Percentiles rank a stretch among this genome's conserved stretches.
Conservation (phyloP, 2,329 filamentous ascomycete genomes). For the Fusarium dlaminii region DNA sequence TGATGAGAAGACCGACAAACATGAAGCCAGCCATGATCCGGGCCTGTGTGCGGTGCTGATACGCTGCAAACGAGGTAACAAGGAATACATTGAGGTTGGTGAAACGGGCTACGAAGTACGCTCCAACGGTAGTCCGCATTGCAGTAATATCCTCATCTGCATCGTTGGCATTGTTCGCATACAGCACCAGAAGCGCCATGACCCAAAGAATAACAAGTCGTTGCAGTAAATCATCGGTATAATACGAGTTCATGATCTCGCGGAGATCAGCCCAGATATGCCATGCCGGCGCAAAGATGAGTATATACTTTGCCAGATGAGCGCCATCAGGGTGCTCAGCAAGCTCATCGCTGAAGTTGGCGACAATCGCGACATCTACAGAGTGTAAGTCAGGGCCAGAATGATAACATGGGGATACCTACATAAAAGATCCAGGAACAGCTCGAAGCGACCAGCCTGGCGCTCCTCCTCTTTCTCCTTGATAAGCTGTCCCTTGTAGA, state of each 20-base stretch:
- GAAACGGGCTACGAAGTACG: constrained; percentile 57
- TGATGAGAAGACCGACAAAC: constrained; percentile 52
- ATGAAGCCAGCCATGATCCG: constrained; percentile 56
- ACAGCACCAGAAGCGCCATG: constrained; percentile 59
- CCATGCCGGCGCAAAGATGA: constrained; percentile 60
- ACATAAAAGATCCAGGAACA: constrained; percentile 61
- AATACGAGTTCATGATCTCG: constrained; percentile 63
- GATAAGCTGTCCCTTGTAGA: constrained; percentile 53
- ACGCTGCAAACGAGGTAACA: constrained; percentile 56
- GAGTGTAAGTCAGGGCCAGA: not conserved
- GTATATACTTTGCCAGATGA: constrained; percentile 58
- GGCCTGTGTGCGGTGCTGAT: constrained; percentile 57
- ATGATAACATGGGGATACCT: constrained; percentile 3
- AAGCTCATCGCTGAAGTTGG: constrained; percentile 59
- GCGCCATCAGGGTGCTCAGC: constrained; percentile 55
- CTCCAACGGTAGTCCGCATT: constrained; percentile 56
- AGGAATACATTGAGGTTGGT: constrained; percentile 53
- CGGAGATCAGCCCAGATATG: constrained; percentile 61
- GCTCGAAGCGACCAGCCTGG: constrained; percentile 57
- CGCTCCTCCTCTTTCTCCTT: constrained; percentile 56
- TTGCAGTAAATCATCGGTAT: constrained; percentile 60
- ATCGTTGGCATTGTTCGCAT: constrained; percentile 57
- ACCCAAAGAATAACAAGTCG: constrained; percentile 60
- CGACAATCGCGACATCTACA: constrained; percentile 57
- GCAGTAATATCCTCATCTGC: constrained; percentile 56